Evolutionary conservation across 2,329 filamentous ascomycete genomes (phyloP).

Genomic region (Penicillium sp.): DNA sequence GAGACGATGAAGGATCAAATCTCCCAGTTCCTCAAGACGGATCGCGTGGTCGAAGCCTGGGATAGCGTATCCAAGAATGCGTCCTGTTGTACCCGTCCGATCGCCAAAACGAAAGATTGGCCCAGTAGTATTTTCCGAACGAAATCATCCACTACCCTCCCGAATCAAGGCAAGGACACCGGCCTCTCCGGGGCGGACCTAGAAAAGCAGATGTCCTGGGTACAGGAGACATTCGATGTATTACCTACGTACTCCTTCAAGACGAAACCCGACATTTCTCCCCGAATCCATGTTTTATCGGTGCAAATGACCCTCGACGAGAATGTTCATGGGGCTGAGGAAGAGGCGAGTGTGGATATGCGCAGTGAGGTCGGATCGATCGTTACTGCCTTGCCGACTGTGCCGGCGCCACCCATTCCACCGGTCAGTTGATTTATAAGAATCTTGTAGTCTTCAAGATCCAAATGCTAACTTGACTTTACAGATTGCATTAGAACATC

Average conservation of each 20-base stretch:
- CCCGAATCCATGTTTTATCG: slow-evolving; percentile 35
- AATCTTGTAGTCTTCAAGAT: too few species aligned
- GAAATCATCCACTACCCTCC: slow-evolving; percentile 22
- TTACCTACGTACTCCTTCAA: slow-evolving; percentile 35
- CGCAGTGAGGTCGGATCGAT: slow-evolving; percentile 2
- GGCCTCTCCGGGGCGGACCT: slow-evolving; percentile 16
- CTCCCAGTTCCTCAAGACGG: slow-evolving; percentile 35
- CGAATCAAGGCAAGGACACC: slow-evolving; percentile 6
- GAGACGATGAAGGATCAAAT: slow-evolving; percentile 36
- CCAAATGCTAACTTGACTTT: not conserved
- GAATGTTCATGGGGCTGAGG: slow-evolving; percentile 7
- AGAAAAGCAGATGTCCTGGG: slow-evolving; percentile 32
- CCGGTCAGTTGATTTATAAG: not conserved
- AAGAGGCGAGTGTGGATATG: slow-evolving; percentile 7
- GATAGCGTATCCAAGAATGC: slow-evolving; percentile 27
- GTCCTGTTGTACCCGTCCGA: slow-evolving; percentile 13
- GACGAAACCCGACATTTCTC: slow-evolving; percentile 25
- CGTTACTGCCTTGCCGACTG: slow-evolving; percentile 7
- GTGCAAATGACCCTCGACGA: slow-evolving; percentile 28
- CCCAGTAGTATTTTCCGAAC: slow-evolving; percentile 34
- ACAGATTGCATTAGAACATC: slow-evolving; percentile 3
- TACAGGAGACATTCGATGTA: slow-evolving; percentile 27
- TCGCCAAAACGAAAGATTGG: slow-evolving; percentile 26
- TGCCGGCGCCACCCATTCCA: slow-evolving; percentile 3
- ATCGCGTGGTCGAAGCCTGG: slow-evolving; percentile 36